Percentiles rank a stretch among this genome's conserved stretches.
phyloP scores from a whole-genome alignment of 2,329 filamentous ascomycete species.

The Talaromyces sp. region DNA sequence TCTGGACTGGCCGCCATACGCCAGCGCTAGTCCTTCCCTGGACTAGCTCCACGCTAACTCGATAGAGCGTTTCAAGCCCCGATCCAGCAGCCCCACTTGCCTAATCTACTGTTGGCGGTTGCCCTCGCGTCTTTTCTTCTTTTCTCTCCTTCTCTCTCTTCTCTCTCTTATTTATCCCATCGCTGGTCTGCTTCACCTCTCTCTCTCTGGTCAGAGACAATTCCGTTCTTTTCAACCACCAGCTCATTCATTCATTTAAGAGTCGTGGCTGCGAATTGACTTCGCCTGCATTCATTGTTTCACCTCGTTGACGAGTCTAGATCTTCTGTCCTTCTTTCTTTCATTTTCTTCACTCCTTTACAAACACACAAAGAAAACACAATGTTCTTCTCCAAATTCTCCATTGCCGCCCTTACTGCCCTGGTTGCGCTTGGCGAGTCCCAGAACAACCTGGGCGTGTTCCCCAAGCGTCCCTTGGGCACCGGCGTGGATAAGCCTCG shows the following conservation, averaged over 20 bases:
- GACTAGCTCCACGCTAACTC: background rate
- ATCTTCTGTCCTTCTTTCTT: conserved; percentile 10
- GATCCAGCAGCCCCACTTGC: background rate
- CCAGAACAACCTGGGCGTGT: conserved; percentile 21
- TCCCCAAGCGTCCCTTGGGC: conserved; percentile 14
- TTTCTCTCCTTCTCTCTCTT: background rate
- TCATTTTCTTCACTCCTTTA: conserved; percentile 12
- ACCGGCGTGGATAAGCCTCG: background rate
- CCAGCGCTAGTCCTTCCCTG: background rate
- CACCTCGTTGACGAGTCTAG: conserved; percentile 15
- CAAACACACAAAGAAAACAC: conserved; percentile 10
- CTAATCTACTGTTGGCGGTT: background rate
- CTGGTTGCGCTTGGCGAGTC: conserved; percentile 33
- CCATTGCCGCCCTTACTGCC: conserved; percentile 30
- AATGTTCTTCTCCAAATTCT: conserved; percentile 36
- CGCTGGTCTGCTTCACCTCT: conserved; percentile 1
- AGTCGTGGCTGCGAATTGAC: conserved; percentile 11
- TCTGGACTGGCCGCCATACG: background rate
- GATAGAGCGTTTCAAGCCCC: background rate
- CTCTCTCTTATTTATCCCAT: conserved; percentile 2
- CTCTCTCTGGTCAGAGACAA: conserved; percentile 13
- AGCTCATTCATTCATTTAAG: conserved; percentile 14
- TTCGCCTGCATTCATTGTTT: conserved; percentile 15
- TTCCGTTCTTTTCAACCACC: conserved; percentile 6
- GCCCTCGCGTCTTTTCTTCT: background rate